phyloP scores from a whole-genome alignment of 2,329 filamentous ascomycete species.

The Stemphylium vesicarium region DNA sequence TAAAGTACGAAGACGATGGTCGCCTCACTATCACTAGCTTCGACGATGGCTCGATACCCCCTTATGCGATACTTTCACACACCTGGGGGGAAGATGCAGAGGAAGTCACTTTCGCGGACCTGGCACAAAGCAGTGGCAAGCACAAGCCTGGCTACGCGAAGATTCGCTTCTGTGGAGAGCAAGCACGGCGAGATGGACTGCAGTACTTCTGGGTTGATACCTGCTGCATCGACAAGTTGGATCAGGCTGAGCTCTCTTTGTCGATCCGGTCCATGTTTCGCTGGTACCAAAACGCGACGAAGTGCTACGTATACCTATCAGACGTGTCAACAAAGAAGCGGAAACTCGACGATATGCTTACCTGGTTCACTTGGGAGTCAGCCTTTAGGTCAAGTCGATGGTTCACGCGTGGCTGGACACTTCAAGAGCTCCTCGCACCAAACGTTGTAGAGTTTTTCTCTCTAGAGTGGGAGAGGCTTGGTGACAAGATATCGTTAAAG shows the following conservation, averaged over 20 bases:
- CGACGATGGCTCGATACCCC: not conserved
- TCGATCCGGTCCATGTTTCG: not conserved
- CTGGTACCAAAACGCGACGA: conserved; percentile 21
- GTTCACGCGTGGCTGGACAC: not conserved
- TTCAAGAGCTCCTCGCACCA: not conserved
- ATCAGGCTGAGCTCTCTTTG: not conserved
- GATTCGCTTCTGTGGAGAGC: not conserved
- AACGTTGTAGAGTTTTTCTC: not conserved
- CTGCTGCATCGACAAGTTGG: not conserved
- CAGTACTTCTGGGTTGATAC: not conserved
- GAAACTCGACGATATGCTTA: no score
- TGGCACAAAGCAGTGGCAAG: not conserved
- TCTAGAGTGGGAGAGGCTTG: not conserved
- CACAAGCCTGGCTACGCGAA: not conserved
- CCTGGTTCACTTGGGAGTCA: not conserved
- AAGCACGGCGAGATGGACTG: not conserved
- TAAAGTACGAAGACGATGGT: no score
- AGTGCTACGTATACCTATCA: conserved; percentile 25
- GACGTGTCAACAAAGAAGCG: conserved; percentile 6
- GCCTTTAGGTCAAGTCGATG: not conserved
- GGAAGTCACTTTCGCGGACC: not conserved
- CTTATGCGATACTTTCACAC: conserved; percentile 19
- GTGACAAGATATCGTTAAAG: not conserved
- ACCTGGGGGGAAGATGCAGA: not conserved
- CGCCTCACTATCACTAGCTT: no score